Evolutionary conservation across 495 filamentous ascomycete species (phyloP), one percentile per base, ranked within the genome.

Genomic region (Cercophora sp.): DNA sequence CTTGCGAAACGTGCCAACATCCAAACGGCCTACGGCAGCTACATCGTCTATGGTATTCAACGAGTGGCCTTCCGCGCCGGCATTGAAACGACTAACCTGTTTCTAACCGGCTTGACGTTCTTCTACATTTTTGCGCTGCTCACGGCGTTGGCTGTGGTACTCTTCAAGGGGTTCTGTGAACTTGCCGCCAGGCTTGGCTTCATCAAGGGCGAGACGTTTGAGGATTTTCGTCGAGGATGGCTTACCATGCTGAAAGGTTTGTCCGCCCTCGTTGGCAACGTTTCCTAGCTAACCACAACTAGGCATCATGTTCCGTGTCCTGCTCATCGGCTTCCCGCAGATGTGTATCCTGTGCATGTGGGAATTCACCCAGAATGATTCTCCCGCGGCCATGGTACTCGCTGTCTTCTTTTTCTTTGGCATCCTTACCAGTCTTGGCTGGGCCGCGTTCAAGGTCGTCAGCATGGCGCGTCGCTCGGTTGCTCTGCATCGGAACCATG

Each of bases 401-500:
- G 93, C 91, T 47, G 78, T 94, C 43, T 88, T 96, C 64, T 96
- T 95, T 77, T 75, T 97, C 60, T 69, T 96, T 41, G 86, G 88
- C 26, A 87, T 96, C 84, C 70, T 84, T n/a, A 70, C 73, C 34
- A 90, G 91, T 13, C 78, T 98, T 13, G 84, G 73, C 42, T 98
- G 90, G 90, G 93, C 91, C 29, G 79, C 88, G 2, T 81, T 82
- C 65, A 96, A 97, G 77, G 92, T 98, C 51, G 86, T 93, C 61
- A 79, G 80, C 31, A 84, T 98, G 49, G 93, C 93, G 15, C 88
- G 86, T 59, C 87, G 89, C 48, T 96, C 92, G 18, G 85, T 96
- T 52, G 72, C 79, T 9, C 89, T 96, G 84, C 93, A 98, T 79
- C 90, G 91, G 68, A 98, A 96, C 71, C 92, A 93, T 18, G 93